Evolutionary conservation across 2,329 filamentous ascomycete genomes (phyloP).

Genomic region (Fusarium pseudograminearum): DNA sequence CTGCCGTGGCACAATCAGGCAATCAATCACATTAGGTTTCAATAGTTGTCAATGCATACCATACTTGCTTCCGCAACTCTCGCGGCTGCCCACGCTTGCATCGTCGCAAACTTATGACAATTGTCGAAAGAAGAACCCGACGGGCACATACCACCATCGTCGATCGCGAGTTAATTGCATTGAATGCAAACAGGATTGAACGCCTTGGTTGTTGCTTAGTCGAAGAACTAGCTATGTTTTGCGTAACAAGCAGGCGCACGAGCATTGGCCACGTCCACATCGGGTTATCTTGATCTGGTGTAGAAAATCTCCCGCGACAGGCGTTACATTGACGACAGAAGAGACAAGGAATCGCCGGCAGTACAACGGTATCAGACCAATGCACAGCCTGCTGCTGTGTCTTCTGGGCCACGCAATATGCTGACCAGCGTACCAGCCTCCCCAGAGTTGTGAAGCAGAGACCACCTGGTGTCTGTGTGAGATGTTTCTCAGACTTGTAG

Average conservation of each 20-base stretch:
- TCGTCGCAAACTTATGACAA: conserved; percentile 13
- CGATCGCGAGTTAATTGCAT: conserved; percentile 28
- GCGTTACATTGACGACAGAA: conserved; percentile 20
- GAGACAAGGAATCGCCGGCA: conserved; percentile 37
- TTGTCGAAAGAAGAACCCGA: conserved; percentile 11
- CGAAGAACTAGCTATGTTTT: conserved; percentile 29
- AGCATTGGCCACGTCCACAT: conserved; percentile 32
- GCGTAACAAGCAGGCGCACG: conserved; percentile 29
- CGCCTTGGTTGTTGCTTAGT: conserved; percentile 27
- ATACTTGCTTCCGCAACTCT: conserved; percentile 19
- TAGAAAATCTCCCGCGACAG: conserved; percentile 26
- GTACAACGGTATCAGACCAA: conserved; percentile 32
- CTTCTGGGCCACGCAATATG: conserved; percentile 39
- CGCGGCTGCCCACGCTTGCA: conserved; percentile 29
- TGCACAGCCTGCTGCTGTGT: conserved; percentile 36
- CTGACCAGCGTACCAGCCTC: conserved; percentile 46
- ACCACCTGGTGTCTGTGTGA: conserved; percentile 40
- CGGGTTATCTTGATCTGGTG: conserved; percentile 28
- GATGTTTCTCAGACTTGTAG: conserved; percentile 28
- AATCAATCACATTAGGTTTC: conserved; percentile 1
- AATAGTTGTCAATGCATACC: conserved; percentile 12
- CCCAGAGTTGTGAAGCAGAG: conserved; percentile 34
- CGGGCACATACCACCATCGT: conserved; percentile 6
- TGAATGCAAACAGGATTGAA: conserved; percentile 6
- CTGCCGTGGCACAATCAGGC: background rate